Percentiles rank a stretch among this genome's conserved stretches.
Conservation (phyloP, 352 stramenopile species). For the Globisporangium spinosum region DNA sequence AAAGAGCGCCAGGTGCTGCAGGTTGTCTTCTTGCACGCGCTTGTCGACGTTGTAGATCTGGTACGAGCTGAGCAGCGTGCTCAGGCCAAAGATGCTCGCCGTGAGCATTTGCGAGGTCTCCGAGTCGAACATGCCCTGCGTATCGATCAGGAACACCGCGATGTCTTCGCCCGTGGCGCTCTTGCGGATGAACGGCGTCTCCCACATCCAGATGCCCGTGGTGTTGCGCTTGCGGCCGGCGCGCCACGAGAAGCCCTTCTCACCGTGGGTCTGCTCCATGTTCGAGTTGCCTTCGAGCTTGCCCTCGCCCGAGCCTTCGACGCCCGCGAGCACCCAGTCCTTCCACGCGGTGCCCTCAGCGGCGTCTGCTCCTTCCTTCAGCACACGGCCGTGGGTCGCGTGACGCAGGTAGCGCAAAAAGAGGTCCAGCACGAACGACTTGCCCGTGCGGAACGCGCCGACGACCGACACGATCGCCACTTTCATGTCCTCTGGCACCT, state of each 20-base stretch:
- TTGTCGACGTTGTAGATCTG: slow-evolving; percentile 99
- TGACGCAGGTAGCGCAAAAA: slow-evolving; percentile 96
- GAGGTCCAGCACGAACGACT: slow-evolving; percentile 97
- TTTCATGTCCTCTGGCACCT: slow-evolving; percentile 92
- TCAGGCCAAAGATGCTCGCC: slow-evolving; percentile 98
- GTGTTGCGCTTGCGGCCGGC: slow-evolving; percentile 96
- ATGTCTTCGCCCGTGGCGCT: slow-evolving; percentile 83
- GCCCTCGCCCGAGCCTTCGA: slow-evolving; percentile 42
- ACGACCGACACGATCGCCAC: slow-evolving; percentile 97
- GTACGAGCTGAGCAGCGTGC: slow-evolving; percentile 94
- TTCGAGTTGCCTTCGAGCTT: slow-evolving; percentile 87
- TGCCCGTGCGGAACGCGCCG: slow-evolving; percentile 98
- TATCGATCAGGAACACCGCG: slow-evolving; percentile 97
- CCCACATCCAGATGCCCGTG: slow-evolving; percentile 99
- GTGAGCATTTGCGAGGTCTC: slow-evolving; percentile 98
- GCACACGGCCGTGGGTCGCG: slow-evolving; percentile 46
- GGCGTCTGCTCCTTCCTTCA: slow-evolving; percentile 45
- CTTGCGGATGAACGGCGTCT: slow-evolving; percentile 94
- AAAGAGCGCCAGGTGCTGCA: slow-evolving; percentile 99
- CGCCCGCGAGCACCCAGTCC: slow-evolving; percentile 57
- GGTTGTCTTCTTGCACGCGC: slow-evolving; percentile 98
- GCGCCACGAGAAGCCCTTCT: slow-evolving; percentile 94
- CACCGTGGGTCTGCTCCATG: slow-evolving; percentile 65
- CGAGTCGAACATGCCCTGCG: slow-evolving; percentile 99
- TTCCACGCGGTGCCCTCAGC: slow-evolving; percentile 47